Conservation (phyloP, 106 monocot genomes). For the Dendrobium nobile region DNA sequence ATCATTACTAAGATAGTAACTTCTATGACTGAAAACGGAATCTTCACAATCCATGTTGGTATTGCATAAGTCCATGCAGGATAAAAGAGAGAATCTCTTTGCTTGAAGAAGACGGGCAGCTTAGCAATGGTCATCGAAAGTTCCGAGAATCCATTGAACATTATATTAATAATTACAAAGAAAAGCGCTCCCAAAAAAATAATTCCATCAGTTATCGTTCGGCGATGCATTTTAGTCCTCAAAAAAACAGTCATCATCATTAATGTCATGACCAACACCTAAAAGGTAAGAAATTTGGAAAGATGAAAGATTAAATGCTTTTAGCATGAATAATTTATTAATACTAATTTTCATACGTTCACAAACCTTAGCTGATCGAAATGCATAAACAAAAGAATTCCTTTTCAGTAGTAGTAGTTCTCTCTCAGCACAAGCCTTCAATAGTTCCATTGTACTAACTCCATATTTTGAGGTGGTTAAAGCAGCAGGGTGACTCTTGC, state of each 20-base stretch:
- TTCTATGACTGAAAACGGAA: conserved; percentile 13
- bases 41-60: conserved; percentile 14
- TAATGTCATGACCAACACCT: conserved; percentile 8
- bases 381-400: conserved; percentile 12
- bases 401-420: conserved; percentile 14
- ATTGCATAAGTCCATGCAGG: conserved; percentile 22
- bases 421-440: conserved; percentile 11
- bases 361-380: conserved; percentile 7
- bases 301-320: not conserved
- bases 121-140: conserved; percentile 2
- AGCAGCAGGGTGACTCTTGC: conserved; percentile 16
- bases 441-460: conserved; percentile 5
- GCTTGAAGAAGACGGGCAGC: conserved; percentile 20
- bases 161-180: not conserved
- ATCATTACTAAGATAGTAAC: not conserved
- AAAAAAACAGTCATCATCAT: conserved; percentile 11
- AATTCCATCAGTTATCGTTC: conserved; percentile 1
- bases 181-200: conserved; percentile 10
- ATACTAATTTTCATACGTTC: not conserved
- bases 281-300: not conserved
- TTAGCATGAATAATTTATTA: not conserved
- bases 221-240: not conserved
- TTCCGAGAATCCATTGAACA: conserved; percentile 12
- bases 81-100: conserved; percentile 18
- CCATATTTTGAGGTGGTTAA: conserved; percentile 13